Evolutionary conservation across 192 early-diverging fungal species (phyloP).

Genomic region (Coemansia sp.): DNA sequence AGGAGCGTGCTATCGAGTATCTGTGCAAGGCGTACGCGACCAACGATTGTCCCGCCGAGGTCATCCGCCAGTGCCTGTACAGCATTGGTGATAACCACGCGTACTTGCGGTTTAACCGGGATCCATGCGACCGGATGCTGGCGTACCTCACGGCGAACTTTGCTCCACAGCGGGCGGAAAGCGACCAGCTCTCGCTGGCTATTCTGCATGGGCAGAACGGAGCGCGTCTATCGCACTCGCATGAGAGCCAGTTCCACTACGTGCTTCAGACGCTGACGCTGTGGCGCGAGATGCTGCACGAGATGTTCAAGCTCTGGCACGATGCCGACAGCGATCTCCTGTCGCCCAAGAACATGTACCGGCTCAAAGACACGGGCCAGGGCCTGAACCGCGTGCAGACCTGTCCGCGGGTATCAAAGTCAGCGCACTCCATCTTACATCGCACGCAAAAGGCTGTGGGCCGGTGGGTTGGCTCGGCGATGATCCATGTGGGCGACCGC

Average conservation of each 20-base stretch:
- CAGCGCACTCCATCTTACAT: conserved; percentile 89
- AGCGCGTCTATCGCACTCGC: conserved; percentile 89
- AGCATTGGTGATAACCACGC: conserved; percentile 98
- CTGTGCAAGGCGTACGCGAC: conserved; percentile 80
- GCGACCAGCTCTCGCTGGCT: conserved; percentile 68
- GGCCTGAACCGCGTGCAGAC: conserved; percentile 93
- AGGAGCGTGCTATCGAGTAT: conserved; percentile 89
- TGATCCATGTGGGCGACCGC: conserved; percentile 96
- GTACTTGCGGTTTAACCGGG: conserved; percentile 85
- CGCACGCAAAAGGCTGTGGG: conserved; percentile 82
- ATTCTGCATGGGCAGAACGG: conserved; percentile 82
- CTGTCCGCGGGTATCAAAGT: conserved; percentile 78
- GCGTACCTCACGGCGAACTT: conserved; percentile 76
- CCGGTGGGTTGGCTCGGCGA: conserved; percentile 91
- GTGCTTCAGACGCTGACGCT: conserved; percentile 91
- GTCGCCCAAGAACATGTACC: conserved; percentile 68
- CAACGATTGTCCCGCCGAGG: conserved; percentile 61
- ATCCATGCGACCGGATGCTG: conserved; percentile 94
- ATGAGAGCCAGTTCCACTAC: conserved; percentile 91
- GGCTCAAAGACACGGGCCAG: conserved; percentile 95
- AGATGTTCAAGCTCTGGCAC: conserved; percentile 97
- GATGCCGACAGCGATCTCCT: conserved; percentile 89
- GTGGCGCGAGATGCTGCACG: conserved; percentile 95
- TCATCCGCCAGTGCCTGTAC: conserved; percentile 85
- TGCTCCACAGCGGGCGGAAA: conserved; percentile 62